These are phyloP conservation scores for Aphanomyces invadans DNA, from an alignment of 352 stramenopile genomes.

Conservation along the genomic window DNA sequence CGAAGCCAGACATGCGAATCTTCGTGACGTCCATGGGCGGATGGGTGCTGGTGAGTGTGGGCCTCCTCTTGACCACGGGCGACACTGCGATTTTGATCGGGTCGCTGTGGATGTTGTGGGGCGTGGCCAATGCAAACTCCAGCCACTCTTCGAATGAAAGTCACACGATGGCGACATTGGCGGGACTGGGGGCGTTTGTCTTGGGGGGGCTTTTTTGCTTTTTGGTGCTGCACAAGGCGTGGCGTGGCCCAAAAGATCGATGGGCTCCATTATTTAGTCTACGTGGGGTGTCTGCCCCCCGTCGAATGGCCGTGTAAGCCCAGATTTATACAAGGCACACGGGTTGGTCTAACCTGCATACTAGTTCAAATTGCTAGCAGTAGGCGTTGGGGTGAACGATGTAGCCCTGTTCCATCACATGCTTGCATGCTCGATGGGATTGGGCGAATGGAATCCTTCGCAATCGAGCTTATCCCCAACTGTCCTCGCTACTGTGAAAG, in stretches of 20 bases:
- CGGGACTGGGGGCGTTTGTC: neutral
- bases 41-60: neutral
- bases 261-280: neutral
- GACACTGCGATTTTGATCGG: neutral
- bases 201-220: neutral
- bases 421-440: too few relatives aligned
- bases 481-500: too few relatives aligned
- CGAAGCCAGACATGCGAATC: neutral
- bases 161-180: neutral
- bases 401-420: too few relatives aligned
- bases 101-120: neutral
- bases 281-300: neutral
- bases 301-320: neutral
- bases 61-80: neutral
- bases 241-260: neutral
- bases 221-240: slow-evolving; percentile 4
- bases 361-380: too few relatives aligned
- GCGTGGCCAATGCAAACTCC: neutral
- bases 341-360: too few relatives aligned
- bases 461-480: too few relatives aligned
- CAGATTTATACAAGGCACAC: neutral
- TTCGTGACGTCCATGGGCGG: neutral
- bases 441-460: too few relatives aligned
- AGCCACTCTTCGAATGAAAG: neutral
- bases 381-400: too few relatives aligned